Percentiles rank a stretch among this genome's conserved stretches.
phyloP scores from a whole-genome alignment of 176 grass and related monocot genomes.

The Avena eriantha region DNA sequence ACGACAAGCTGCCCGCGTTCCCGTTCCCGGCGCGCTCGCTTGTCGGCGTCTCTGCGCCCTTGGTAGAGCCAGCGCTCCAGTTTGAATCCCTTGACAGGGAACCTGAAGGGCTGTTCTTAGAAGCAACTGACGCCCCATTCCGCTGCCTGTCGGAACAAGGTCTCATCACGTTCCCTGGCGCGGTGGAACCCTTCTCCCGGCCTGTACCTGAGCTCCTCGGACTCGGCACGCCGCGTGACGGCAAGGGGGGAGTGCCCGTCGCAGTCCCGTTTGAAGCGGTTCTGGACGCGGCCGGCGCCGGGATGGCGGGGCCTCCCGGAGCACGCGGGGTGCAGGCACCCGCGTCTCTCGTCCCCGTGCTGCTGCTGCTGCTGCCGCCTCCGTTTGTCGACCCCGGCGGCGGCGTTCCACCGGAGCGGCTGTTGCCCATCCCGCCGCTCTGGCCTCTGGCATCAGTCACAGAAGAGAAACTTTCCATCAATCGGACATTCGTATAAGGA shows the following conservation, averaged over 20 bases:
- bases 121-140: neutral
- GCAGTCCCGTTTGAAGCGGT: neutral
- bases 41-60: neutral
- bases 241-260: neutral
- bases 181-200: neutral
- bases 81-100: neutral
- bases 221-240: neutral
- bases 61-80: neutral
- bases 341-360: neutral
- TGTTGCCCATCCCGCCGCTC: conserved; percentile 41
- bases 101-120: conserved; percentile 1
- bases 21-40: neutral
- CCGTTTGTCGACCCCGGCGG: no score
- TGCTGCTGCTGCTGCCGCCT: neutral
- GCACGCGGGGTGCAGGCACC: neutral
- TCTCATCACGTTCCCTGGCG: neutral
- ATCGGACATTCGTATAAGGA: neutral
- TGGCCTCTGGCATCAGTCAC: neutral
- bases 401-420: conserved; percentile 32
- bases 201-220: conserved; percentile 39
- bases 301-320: neutral
- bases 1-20: neutral
- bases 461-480: conserved; percentile 12
- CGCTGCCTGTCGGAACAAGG: neutral
- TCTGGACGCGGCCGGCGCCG: neutral